Evolutionary conservation across 345 rosid genomes (phyloP).

Genomic region (Corchorus capsularis): DNA sequence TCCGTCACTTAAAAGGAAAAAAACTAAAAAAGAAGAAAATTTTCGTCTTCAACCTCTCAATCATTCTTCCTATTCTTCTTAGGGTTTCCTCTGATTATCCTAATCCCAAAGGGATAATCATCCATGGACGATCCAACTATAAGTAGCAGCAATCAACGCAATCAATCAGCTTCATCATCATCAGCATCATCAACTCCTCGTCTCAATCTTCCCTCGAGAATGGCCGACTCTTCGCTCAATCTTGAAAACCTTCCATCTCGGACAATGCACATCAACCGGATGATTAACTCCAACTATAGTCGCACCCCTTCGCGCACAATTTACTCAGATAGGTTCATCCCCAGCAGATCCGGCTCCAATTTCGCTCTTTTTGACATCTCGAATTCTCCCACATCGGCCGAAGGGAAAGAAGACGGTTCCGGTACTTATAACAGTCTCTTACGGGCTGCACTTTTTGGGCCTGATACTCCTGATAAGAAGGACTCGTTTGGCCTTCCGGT

Average conservation of each 20-base stretch:
- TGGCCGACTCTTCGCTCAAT: slow-evolving; percentile 48
- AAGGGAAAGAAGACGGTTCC: slow-evolving; percentile 71
- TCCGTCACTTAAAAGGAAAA: neutral
- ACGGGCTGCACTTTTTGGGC: slow-evolving; percentile 75
- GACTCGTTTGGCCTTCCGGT: slow-evolving; percentile 42
- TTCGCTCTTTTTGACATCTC: slow-evolving; percentile 75
- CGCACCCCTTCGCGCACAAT: slow-evolving; percentile 79
- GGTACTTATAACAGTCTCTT: slow-evolving; percentile 71
- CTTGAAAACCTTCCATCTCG: slow-evolving; percentile 41
- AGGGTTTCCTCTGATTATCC: slow-evolving; percentile 15
- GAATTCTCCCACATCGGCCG: slow-evolving; percentile 39
- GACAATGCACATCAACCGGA: slow-evolving; percentile 54
- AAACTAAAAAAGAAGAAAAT: neutral
- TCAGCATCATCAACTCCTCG: slow-evolving; percentile 28
- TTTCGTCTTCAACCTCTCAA: slow-evolving; percentile 25
- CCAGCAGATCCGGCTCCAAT: slow-evolving; percentile 92
- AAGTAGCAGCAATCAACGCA: slow-evolving; percentile 10
- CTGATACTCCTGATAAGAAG: slow-evolving; percentile 75
- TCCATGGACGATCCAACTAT: slow-evolving; percentile 41
- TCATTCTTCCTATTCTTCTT: slow-evolving; percentile 16
- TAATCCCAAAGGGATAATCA: slow-evolving; percentile 26
- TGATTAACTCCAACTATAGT: slow-evolving; percentile 68
- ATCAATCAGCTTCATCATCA: slow-evolving; percentile 19
- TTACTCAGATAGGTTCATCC: slow-evolving; percentile 93
- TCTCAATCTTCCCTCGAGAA: slow-evolving; percentile 60